These are phyloP conservation scores for Gossypium thurberi DNA, from an alignment of 345 rosid species.

Conservation along the genomic window DNA sequence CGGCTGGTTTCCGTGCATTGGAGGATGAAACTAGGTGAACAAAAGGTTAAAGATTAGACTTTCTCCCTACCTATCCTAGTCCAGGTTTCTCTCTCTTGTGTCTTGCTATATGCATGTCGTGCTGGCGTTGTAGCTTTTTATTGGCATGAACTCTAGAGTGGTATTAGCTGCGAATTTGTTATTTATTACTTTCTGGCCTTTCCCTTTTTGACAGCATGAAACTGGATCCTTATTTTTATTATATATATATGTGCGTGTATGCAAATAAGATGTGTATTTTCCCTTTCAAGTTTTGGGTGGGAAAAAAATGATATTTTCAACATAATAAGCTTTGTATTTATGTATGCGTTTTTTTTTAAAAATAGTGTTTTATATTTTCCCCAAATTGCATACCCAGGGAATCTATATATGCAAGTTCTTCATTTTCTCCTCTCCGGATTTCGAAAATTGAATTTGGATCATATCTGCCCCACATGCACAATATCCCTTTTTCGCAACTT, in stretches of 20 bases:
- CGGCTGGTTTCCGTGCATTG: constrained; percentile 87
- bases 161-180: constrained; percentile 10
- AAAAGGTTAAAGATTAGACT: background rate
- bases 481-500: no score
- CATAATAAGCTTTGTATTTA: background rate
- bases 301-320: background rate
- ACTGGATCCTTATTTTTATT: constrained; percentile 1
- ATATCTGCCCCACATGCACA: no score
- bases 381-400: no score
- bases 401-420: no score
- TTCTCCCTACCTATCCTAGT: background rate
- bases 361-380: background rate
- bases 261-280: constrained; percentile 28
- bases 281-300: background rate
- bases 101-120: constrained; percentile 12
- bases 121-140: constrained; percentile 15
- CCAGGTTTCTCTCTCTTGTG: constrained; percentile 7
- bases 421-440: no score
- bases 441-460: no score
- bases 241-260: constrained; percentile 14
- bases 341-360: background rate
- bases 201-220: constrained; percentile 7
- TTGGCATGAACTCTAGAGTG: constrained; percentile 12
- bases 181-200: constrained; percentile 1
- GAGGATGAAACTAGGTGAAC: constrained; percentile 93